Conservation (phyloP, 768 basidiomycete genomes). For the Termitomyces heimii region DNA sequence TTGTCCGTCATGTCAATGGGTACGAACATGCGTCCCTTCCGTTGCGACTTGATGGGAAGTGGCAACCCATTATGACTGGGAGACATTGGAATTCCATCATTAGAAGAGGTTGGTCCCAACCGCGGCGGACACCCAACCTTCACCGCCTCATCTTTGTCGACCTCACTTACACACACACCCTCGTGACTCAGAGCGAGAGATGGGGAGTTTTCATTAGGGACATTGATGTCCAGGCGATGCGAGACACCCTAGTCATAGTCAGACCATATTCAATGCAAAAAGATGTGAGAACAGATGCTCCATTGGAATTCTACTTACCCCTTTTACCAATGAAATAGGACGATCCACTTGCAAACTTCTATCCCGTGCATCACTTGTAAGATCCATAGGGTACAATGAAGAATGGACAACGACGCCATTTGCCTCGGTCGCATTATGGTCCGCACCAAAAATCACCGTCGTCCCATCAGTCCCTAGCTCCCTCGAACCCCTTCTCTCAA, state of each 20-base stretch:
- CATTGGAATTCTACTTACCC: not conserved
- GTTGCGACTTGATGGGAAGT: constrained; percentile 12
- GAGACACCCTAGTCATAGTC: not conserved
- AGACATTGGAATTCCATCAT: not conserved
- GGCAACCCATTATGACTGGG: constrained; percentile 3
- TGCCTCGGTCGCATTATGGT: not conserved
- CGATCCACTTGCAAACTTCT: not conserved
- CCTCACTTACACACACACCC: not conserved
- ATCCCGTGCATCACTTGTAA: not conserved
- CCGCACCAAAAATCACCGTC: not conserved
- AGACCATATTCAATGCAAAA: not conserved
- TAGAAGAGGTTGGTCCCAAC: not conserved
- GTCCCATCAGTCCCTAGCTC: not conserved
- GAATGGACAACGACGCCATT: not conserved
- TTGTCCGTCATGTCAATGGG: constrained; percentile 1
- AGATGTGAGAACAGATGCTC: not conserved
- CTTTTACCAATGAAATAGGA: not conserved
- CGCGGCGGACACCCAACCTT: not conserved
- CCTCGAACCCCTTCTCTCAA: not conserved
- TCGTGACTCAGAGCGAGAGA: not conserved
- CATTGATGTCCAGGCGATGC: not conserved
- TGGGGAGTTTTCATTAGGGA: not conserved
- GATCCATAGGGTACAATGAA: not conserved
- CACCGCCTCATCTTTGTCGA: not conserved
- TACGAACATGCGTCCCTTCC: constrained; percentile 8